Base-by-base conservation (phyloP, 208 protist species). In the Trypanosoma mega region DNA sequence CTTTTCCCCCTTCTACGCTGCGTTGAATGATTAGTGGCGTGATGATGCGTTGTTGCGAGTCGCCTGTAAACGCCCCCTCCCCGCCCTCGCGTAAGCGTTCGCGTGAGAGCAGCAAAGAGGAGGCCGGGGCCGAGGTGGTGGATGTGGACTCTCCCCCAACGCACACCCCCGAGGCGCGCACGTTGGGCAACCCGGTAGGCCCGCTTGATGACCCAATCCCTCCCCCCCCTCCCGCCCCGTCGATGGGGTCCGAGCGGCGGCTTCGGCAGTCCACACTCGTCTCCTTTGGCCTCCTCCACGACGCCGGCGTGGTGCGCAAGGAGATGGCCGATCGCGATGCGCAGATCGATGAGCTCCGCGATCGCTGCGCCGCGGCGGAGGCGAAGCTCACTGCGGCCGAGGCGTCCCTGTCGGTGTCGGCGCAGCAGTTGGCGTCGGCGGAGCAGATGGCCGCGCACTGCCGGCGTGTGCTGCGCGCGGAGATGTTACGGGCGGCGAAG, bases 231-330 rank as follows among this genome's bases (percentile, higher is more conserved):
- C 30, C 49, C 49, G 29, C 49, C 52, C 14, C 27, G 30, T 44
- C 14, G 21, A 43, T 57, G 3, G 70, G 63, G 3, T 37, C 48
- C 6, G 53, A 61, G 44, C 72, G 76, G 37, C 55, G 63, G 57
- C 64, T 85, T 45, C 85, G 82, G 71, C 85, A 92, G 63, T 55
- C 69, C 24, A 87, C 78, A 31, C 65, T 92, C 18, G 64, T 70
- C 21, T 72, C 71, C 8, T 86, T 78, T 63, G 85, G 85, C 24
- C 57, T 92, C 47, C 20, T 62, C 18, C 75, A 69, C 48, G 80
- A 87, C 53, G 61, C 63, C 3, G 59, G 74, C 14, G 63, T 74
- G 26, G 68, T 87, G 23, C 62, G 66, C 31, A 86, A 86, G 50
- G 80, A 87, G 49, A 63, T 90, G 18, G 66, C 67, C 12, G 74